Evolutionary conservation across 169 alveolate species (phyloP), one percentile per base, ranked within the genome.

Genomic region (Babesia bovis): DNA sequence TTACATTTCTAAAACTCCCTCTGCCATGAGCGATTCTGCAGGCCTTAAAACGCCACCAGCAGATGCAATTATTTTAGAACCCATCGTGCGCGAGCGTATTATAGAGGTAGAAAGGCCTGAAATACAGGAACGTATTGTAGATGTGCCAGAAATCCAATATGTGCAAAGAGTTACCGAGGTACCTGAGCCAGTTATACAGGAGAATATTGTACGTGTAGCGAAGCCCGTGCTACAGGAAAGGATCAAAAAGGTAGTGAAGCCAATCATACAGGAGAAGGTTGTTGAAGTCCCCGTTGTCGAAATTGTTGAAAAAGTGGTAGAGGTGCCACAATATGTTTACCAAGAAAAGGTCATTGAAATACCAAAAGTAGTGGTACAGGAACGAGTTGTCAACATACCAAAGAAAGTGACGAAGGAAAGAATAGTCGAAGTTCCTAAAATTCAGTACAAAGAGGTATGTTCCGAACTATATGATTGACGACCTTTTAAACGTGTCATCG

Each of bases 311-410:
- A 92, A 90, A 77, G 85, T 93, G 36, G 95, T 94, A 7, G 97
- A 94, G 79, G 97, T 94, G 23, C 97, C 97, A 17, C 96, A 93
- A 57, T 85, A 90, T 45, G 94, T 93, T 42, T 92, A 92, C 76
- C 95, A 94, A 82, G 97, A 94, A 69, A 94, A 93, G 81, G 91
- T 94, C 4, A 89, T 93, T 50, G 94, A 94, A 74, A 94, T 91
- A 44, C 94, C 97, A 17, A 90, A 92, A 44, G 92, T 90, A 26
- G 87, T 94, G 66, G 89, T 94, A 38, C 97, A 94, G 72, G 97
- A 94, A 47, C 84, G 97, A 49, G 91, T 92, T 32, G 91, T 94
- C 13, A 92, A 93, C 55, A 93, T 94, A 23, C 97, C 96, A 28
- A 92, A 90, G 52, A 93, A 92, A 69, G 92, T 91, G 19, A 78